A percentile compares a stretch with the other conserved stretches of the same genome.
These are phyloP conservation scores for Xylaria palmicola DNA, from an alignment of 495 filamentous ascomycete genomes.

Conservation along the genomic window DNA sequence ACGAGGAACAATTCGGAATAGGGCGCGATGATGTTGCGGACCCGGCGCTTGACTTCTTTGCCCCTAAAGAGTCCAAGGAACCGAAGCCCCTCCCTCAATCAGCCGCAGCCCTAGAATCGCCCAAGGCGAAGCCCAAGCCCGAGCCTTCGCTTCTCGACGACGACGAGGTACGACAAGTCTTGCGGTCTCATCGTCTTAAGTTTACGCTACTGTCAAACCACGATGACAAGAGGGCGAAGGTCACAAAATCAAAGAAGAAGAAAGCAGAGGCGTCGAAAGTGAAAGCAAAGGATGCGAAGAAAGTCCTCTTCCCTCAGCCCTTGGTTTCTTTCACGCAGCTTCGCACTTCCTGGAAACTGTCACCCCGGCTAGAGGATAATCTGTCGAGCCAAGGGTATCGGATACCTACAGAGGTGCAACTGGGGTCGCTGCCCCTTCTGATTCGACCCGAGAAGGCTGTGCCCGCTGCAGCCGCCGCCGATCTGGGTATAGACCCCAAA, in stretches of 20 bases:
- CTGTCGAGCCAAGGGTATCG: conserved; percentile 79
- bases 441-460: conserved; percentile 53
- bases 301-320: conserved; percentile 70
- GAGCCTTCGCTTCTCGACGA: conserved; percentile 43
- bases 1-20: conserved; percentile 22
- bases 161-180: conserved; percentile 68
- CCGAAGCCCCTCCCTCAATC: conserved; percentile 18
- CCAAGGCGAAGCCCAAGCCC: conserved; percentile 27
- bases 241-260: conserved; percentile 39
- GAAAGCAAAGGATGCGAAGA: conserved; percentile 51
- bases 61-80: conserved; percentile 27
- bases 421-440: conserved; percentile 78
- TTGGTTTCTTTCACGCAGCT: conserved; percentile 75
- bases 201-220: conserved; percentile 62
- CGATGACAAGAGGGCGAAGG: conserved; percentile 23
- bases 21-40: conserved; percentile 31
- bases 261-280: conserved; percentile 37
- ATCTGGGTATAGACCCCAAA: conserved; percentile 25
- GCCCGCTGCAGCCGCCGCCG: conserved; percentile 23
- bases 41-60: conserved; percentile 51
- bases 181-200: conserved; percentile 85
- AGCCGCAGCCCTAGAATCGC: conserved; percentile 6
- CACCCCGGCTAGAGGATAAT: conserved; percentile 70
- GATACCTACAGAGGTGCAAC: conserved; percentile 89
- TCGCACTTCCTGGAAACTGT: conserved; percentile 65